Conservation (phyloP, 495 filamentous ascomycete genomes). For the Saxophila tyrrhenica region DNA sequence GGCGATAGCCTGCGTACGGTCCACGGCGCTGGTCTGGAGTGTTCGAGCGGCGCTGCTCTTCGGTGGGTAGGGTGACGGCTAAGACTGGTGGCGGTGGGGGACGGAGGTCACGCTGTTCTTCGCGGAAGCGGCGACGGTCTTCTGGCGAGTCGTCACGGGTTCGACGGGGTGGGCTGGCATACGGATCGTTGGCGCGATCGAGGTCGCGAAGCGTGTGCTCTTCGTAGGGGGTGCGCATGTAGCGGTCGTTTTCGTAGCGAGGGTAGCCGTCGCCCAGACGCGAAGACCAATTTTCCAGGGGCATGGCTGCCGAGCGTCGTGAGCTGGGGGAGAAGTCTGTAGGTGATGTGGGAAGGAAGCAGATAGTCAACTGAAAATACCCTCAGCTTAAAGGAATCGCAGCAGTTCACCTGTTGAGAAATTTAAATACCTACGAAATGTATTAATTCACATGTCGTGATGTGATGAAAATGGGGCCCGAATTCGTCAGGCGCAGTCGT, state of each 20-base stretch:
- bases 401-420: too few species aligned
- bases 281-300: too few species aligned
- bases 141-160: background rate
- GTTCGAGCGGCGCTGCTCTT: background rate
- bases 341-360: too few species aligned
- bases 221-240: background rate
- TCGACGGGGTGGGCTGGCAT: background rate
- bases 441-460: too few species aligned
- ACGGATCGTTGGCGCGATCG: background rate
- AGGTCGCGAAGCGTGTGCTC: background rate
- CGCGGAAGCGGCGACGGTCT: background rate
- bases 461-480: too few species aligned
- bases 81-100: background rate
- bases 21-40: background rate
- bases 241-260: background rate
- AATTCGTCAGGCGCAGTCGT: too few species aligned
- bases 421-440: too few species aligned
- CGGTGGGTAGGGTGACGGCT: background rate
- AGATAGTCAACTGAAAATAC: too few species aligned
- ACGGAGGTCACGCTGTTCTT: background rate
- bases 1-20: background rate
- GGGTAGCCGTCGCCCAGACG: too few species aligned
- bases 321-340: too few species aligned
- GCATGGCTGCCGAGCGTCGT: too few species aligned
- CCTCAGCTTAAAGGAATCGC: too few species aligned